These are phyloP conservation scores for Heritiera littoralis DNA, from an alignment of 345 rosid species.

Conservation along the genomic window DNA sequence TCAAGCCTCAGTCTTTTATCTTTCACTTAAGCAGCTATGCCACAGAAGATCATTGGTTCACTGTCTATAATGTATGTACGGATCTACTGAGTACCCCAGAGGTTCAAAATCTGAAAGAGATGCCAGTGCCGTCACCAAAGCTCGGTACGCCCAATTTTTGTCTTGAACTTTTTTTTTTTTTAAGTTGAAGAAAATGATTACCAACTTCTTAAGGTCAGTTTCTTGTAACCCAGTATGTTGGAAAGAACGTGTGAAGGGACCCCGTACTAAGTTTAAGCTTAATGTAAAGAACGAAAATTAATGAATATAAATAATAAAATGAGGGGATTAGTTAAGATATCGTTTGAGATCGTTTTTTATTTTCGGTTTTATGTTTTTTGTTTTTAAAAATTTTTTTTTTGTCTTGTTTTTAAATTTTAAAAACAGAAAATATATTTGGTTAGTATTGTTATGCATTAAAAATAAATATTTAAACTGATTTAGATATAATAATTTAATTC, in stretches of 20 bases:
- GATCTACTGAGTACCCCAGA: conserved; percentile 61
- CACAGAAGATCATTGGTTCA: conserved; percentile 59
- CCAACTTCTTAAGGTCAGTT: neutral
- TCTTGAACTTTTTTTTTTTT: neutral
- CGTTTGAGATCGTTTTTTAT: too few species aligned
- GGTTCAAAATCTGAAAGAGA: conserved; percentile 30
- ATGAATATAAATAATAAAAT: neutral
- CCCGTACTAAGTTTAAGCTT: neutral
- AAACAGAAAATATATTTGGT: too few species aligned
- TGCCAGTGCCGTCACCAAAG: conserved; percentile 30
- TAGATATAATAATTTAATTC: too few species aligned
- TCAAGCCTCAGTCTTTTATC: conserved; percentile 26
- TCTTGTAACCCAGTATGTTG: neutral
- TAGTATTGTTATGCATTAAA: too few species aligned
- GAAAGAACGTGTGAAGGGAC: neutral
- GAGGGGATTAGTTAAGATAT: neutral
- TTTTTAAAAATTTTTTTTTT: too few species aligned
- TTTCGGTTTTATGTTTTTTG: too few species aligned
- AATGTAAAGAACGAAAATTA: neutral
- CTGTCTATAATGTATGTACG: conserved; percentile 67
- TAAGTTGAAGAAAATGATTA: neutral
- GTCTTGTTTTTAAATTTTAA: too few species aligned
- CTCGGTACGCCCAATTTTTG: conserved; percentile 34
- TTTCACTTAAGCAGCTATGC: conserved; percentile 35
- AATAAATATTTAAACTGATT: too few species aligned